Conservation (phyloP, 257 asterid genomes). For the Solanum rostratum region DNA sequence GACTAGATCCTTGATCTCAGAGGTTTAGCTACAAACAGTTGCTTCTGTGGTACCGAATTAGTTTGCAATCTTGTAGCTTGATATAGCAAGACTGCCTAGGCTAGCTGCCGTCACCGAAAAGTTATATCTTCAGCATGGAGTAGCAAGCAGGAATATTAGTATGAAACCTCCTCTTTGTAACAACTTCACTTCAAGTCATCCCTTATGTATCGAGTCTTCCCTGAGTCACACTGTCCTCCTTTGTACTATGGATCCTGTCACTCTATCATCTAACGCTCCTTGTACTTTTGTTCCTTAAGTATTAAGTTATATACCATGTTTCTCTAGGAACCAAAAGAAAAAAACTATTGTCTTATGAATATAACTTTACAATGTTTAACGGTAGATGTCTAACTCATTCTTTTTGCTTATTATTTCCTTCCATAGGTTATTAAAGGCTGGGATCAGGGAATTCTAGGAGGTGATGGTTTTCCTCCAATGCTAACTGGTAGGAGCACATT, state of each 20-base stretch:
- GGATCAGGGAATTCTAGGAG: constrained; percentile 91
- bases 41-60: not conserved
- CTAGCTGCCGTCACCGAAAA: not conserved
- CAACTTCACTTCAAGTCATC: not conserved
- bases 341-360: not conserved
- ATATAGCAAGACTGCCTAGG: not conserved
- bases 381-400: not conserved
- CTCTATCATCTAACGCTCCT: not conserved
- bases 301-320: not conserved
- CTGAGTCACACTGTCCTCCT: not conserved
- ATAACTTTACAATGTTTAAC: not conserved
- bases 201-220: not conserved
- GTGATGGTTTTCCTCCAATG: constrained; percentile 89
- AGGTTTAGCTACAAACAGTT: not conserved
- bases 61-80: not conserved
- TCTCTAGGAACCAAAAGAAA: not conserved
- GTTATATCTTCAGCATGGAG: not conserved
- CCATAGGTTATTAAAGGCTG: constrained; percentile 86
- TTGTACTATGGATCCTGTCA: not conserved
- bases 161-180: not conserved
- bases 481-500: constrained; percentile 42
- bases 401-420: not conserved
- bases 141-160: not conserved
- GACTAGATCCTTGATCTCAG: not conserved
- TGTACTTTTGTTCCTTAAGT: not conserved